Evolutionary conservation across 805 yeast species (phyloP).

Genomic region (Maudiozyma barnettii): DNA sequence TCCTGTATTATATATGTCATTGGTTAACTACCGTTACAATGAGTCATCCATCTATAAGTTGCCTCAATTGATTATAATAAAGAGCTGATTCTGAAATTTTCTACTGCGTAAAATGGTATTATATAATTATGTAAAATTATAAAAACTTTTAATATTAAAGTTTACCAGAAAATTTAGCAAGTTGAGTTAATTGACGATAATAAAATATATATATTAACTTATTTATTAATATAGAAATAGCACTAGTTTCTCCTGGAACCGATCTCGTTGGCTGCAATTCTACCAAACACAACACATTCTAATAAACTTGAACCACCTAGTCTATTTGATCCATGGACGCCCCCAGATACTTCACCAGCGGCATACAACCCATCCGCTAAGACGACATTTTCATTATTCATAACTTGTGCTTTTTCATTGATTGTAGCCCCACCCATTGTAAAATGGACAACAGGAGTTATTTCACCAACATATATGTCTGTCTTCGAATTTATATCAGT

Average conservation of each 20-base stretch:
- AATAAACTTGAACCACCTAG: conserved; percentile 50
- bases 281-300: conserved; percentile 55
- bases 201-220: too few species aligned
- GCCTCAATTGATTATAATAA: too few species aligned
- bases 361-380: conserved; percentile 44
- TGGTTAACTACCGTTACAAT: too few species aligned
- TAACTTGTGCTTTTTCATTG: conserved; percentile 38
- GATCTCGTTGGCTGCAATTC: conserved; percentile 36
- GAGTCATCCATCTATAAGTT: too few species aligned
- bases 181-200: too few species aligned
- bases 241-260: conserved; percentile 5
- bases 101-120: too few species aligned
- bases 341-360: conserved; percentile 61
- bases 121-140: too few species aligned
- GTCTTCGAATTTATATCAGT: conserved; percentile 16
- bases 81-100: too few species aligned
- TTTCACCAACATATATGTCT: conserved; percentile 37
- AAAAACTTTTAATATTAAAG: too few species aligned
- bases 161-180: too few species aligned
- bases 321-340: conserved; percentile 57
- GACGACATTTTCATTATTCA: conserved; percentile 24
- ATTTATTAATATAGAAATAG: too few species aligned
- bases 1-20: too few species aligned
- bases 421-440: conserved; percentile 61
- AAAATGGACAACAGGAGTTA: conserved; percentile 57